Conservation (phyloP, 805 yeast genomes). For the Candida germanica region DNA sequence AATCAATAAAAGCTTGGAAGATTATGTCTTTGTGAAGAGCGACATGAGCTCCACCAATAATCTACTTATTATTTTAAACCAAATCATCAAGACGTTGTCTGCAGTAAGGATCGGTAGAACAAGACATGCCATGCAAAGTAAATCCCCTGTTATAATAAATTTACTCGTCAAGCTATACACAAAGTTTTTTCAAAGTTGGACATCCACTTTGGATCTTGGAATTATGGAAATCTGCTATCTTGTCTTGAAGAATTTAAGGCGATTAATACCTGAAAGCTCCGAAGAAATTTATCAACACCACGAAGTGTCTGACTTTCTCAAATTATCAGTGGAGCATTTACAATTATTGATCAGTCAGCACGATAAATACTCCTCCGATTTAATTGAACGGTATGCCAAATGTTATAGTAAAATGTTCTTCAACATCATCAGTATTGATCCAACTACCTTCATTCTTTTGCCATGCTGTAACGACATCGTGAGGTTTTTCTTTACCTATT, state of each 20-base stretch:
- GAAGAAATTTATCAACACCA: slow-evolving; percentile 63
- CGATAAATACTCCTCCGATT: slow-evolving; percentile 45
- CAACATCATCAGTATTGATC: slow-evolving; percentile 54
- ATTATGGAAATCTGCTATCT: slow-evolving; percentile 74
- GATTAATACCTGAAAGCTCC: slow-evolving; percentile 69
- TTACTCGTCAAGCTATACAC: slow-evolving; percentile 58
- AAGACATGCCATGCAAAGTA: slow-evolving; percentile 70
- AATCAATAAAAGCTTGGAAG: slow-evolving; percentile 43
- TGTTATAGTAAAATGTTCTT: slow-evolving; percentile 74
- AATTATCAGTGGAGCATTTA: slow-evolving; percentile 55
- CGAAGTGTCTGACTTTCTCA: slow-evolving; percentile 60
- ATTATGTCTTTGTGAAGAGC: slow-evolving; percentile 36
- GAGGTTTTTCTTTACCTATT: slow-evolving; percentile 54
- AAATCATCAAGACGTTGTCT: slow-evolving; percentile 69
- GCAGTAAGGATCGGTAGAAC: slow-evolving; percentile 82
- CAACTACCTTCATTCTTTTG: slow-evolving; percentile 68
- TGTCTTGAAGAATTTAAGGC: slow-evolving; percentile 68
- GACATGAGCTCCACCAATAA: slow-evolving; percentile 59
- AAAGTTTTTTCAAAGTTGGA: slow-evolving; percentile 63
- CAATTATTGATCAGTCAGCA: slow-evolving; percentile 53
- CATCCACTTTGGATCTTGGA: slow-evolving; percentile 45
- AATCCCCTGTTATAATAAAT: slow-evolving; percentile 62
- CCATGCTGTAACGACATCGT: slow-evolving; percentile 62
- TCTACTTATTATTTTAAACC: slow-evolving; percentile 65
- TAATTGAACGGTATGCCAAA: slow-evolving; percentile 67